Evolutionary conservation across 495 filamentous ascomycete genomes (phyloP), one percentile per base, ranked within the genome.

Genomic region (Astrothelium macrocarpum): DNA sequence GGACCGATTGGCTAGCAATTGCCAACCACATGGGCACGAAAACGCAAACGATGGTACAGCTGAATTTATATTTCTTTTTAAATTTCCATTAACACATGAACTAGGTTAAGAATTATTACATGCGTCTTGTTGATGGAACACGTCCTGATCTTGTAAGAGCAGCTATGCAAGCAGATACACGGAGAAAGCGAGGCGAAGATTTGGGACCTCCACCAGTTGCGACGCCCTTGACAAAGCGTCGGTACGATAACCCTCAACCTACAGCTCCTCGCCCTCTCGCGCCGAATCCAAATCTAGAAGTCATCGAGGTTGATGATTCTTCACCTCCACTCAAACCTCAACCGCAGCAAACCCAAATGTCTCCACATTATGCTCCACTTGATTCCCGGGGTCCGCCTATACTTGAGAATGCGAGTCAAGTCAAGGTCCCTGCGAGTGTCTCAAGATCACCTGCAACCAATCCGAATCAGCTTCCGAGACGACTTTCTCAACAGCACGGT

Each of bases 81-180:
- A 2, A 63, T 23, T 69, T 53, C 58, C 64, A 32, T 68, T 62
- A 42, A 32, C 39, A 61, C 23, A 29, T 65, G 62, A 10, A 64
- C 53, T 68, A 96, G 91, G 90, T 97, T 46, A 95, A 94, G 74
- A 97, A 97, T 70, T 91, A 92, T 72, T 96, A 87, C 65, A 83
- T 87, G 49, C 84, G 93, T 2, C 84, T 88, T 66, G 81, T 90
- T 32, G 90, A 95, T 53, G 78, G 76, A 32, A 84, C 85, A 64
- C 58, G 42, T 31, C 78, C 78, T 4, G 87, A 91, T 23, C 86
- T 90, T 70, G 85, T 90, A 62, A 75, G 82, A 12, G 81, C 87
- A 34, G 86, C 89, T 2, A 74, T 78, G 5, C 83, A 85, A 31
- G 89, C 91, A 2, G 90, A 97, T 69, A 76, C 78, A 23, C 89